A percentile compares a stretch with the other conserved stretches of the same genome.
phyloP scores from a whole-genome alignment of 208 protist species.

The Trichomonas gallinae region DNA sequence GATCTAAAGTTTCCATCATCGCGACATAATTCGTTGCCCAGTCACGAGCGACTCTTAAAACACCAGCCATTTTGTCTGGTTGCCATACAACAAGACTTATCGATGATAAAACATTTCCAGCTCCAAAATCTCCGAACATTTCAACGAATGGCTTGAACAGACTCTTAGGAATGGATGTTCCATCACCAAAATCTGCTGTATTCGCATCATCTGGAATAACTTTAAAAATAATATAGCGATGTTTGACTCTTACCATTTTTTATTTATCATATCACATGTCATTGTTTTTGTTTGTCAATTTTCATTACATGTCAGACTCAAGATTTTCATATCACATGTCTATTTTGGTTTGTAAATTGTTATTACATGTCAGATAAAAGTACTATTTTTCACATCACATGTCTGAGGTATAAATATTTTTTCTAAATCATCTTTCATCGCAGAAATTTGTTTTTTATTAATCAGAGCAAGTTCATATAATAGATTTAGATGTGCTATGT shows the following conservation, averaged over 20 bases:
- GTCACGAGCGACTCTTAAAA: neutral
- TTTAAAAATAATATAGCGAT: neutral
- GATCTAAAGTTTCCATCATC: neutral
- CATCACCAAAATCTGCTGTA: neutral
- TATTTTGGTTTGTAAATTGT: too few relatives aligned
- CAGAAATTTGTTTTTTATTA: too few relatives aligned
- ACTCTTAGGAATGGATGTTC: neutral
- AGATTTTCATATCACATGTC: too few relatives aligned
- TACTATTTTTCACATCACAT: too few relatives aligned
- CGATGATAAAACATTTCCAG: neutral
- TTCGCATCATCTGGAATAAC: neutral
- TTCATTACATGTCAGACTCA: too few relatives aligned
- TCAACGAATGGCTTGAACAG: neutral
- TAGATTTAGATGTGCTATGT: too few relatives aligned
- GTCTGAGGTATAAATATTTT: too few relatives aligned
- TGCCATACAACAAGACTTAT: neutral
- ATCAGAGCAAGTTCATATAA: too few relatives aligned
- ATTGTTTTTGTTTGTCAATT: too few relatives aligned
- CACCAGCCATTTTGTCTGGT: neutral
- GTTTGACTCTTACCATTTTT: neutral
- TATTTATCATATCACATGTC: neutral
- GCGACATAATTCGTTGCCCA: neutral
- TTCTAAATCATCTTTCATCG: too few relatives aligned
- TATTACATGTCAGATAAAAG: too few relatives aligned
- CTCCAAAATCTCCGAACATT: neutral